These are phyloP conservation scores for Aureobasidium musti DNA, from an alignment of 2,329 filamentous ascomycete genomes.

Conservation along the genomic window DNA sequence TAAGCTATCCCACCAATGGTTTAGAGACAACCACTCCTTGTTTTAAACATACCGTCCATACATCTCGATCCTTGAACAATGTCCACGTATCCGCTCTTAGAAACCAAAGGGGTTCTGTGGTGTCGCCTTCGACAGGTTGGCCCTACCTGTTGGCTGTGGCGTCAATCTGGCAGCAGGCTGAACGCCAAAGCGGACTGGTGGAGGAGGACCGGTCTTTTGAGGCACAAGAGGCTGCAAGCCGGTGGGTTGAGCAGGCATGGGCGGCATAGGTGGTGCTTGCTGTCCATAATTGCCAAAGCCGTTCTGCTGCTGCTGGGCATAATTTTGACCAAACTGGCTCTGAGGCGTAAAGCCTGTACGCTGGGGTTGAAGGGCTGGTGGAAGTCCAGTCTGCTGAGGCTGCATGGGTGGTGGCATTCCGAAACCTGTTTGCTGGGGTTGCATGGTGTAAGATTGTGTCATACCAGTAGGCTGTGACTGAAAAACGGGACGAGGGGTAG, in stretches of 20 bases:
- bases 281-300: constrained; percentile 40
- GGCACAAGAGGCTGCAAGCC: constrained; percentile 62
- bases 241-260: constrained; percentile 57
- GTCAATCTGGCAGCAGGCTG: constrained; percentile 71
- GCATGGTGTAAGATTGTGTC: constrained; percentile 42
- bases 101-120: constrained; percentile 72
- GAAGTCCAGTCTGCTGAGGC: constrained; percentile 50
- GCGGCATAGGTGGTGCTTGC: constrained; percentile 55
- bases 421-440: constrained; percentile 59
- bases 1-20: constrained; percentile 2
- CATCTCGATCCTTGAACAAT: neutral
- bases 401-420: constrained; percentile 54
- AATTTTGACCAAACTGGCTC: constrained; percentile 35
- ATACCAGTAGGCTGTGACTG: constrained; percentile 46
- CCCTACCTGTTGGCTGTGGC: constrained; percentile 86
- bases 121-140: constrained; percentile 88
- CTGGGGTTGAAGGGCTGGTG: constrained; percentile 51
- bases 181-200: constrained; percentile 86
- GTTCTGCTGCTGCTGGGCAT: constrained; percentile 28
- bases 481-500: constrained; percentile 49
- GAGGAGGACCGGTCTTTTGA: constrained; percentile 82
- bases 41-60: neutral
- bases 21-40: neutral
- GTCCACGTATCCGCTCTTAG: constrained; percentile 41
- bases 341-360: constrained; percentile 48